Base-by-base conservation (phyloP, 2,329 filamentous ascomycete genomes). In the Diaporthe destruens region DNA sequence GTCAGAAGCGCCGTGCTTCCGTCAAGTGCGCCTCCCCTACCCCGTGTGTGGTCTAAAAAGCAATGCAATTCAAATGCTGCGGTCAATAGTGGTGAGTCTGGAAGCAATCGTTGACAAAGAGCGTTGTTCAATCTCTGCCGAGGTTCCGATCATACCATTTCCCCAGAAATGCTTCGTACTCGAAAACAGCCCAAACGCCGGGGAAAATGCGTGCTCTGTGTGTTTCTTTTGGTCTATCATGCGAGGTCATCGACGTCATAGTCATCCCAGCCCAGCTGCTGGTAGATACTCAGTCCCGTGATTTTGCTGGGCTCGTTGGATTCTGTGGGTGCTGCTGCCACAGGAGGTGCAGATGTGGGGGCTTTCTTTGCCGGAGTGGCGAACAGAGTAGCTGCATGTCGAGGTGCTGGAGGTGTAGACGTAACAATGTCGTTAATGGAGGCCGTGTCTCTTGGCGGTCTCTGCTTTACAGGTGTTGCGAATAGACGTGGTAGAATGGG, bases 201-300 rank as follows among this genome's bases (percentile, higher is more conserved):
- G n/a, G 29, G 29, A 29, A 20, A 12, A 66, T 36, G 12, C n/a
- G 6, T n/a, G 14, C n/a, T 16, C 25, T 39, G 23, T 54, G 4
- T 49, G 32, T 61, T 7, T 42, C 12, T 53, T 39, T 51, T 51
- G 12, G 5, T 23, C 53, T 61, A 66, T 74, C 80, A 80, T 82
- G 74, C 81, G 79, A 84, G 78, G 78, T 85, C 83, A 78, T 89
- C 86, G 78, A 72, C 54, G 23, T 83, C 79, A 72, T 90, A 87
- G 73, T 89, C 85, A 77, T 90, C 87, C 89, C 89, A 91, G 57
- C 89, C 88, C 54, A 90, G 79, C 75, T 81, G 82, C 76, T 88
- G 83, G 76, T 87, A 91, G 67, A 90, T 87, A 14, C 86, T 87
- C 74, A 81, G 74, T 44, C 54, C 54, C 18, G 68, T 39, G 11